Evolutionary conservation across 2,329 filamentous ascomycete genomes (phyloP), one percentile per base, ranked within the genome.

Genomic region (Diaporthe destruens): DNA sequence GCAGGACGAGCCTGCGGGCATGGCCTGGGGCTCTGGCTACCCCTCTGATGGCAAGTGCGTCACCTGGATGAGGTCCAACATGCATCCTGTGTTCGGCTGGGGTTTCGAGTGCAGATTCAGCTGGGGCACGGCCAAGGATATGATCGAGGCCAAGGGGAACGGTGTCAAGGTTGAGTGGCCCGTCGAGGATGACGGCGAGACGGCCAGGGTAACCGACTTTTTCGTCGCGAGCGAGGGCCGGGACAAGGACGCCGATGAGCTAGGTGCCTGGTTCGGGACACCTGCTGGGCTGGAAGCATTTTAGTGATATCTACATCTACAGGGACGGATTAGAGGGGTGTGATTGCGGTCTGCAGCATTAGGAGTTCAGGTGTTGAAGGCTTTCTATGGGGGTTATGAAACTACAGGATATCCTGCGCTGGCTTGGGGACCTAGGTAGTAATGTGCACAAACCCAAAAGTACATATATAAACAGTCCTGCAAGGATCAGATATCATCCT

Each of bases 31-130:
- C 0, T 97, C 94, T 0, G 96, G 96, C 0, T 99, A 99, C 80
- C 96, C 96, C 0, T 94, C 93, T 1, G 96, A 99, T 82, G 91
- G 87, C 25, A 89, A 93, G 75, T 97, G 95, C 77, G 90, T 92
- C 2, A 82, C 84, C 29, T 99, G 96, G 96, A 81, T 99, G 80
- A 93, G 91, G 83, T 85, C 85, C 51, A 96, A 96, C 76, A 96
- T 98, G 91, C 92, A 99, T 79, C 94, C 94, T 3, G 84, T 98
- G 1, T 99, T 98, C 84, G 96, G 96, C 18, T 99, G 96, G 96
- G 95, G 96, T 0, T 89, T 89, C 32, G 95, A 98, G 83, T 97
- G 94, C 80, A 88, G 96, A 6, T 98, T 98, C 79, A 98, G 95
- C 79, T 99, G 96, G 96, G 93, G 93, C 0, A 98, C 96, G 0